Conservation (phyloP, 2,329 filamentous ascomycete genomes). For the Tolypocladium cylindrosporum region DNA sequence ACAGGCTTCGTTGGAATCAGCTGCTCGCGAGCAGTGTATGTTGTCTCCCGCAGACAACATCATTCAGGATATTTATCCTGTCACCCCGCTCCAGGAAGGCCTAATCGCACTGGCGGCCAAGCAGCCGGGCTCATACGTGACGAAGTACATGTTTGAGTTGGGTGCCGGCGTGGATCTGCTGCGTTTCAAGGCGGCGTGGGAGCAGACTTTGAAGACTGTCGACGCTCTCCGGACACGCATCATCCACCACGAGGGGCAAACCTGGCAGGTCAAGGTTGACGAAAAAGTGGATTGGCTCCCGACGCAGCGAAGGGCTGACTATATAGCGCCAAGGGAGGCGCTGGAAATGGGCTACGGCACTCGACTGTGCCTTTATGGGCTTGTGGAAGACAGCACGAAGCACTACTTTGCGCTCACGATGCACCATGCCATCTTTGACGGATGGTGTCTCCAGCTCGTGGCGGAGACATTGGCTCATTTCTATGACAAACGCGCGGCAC, state of each 20-base stretch:
- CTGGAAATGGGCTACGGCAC: neutral
- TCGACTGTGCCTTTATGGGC: neutral
- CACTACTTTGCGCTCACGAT: conserved; percentile 6
- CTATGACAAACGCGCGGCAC: neutral
- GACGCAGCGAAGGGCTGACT: too few relatives aligned
- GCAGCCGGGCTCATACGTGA: neutral
- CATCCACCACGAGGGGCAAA: too few relatives aligned
- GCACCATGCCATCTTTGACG: conserved; percentile 13
- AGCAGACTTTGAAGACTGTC: too few relatives aligned
- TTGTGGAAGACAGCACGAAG: neutral
- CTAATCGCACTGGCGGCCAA: too few relatives aligned
- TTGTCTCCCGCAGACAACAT: too few relatives aligned
- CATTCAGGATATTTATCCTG: too few relatives aligned
- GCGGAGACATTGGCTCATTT: neutral
- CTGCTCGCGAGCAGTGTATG: neutral
- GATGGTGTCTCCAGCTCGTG: conserved; percentile 4
- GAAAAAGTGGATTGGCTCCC: neutral
- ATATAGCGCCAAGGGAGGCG: neutral
- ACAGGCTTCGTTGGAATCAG: too few relatives aligned
- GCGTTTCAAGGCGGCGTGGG: too few relatives aligned
- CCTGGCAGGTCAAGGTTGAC: neutral
- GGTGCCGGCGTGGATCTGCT: too few relatives aligned
- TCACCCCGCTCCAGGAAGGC: too few relatives aligned
- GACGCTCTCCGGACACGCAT: too few relatives aligned
- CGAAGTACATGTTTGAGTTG: too few relatives aligned